A percentile compares a stretch with the other conserved stretches of the same genome.
phyloP scores from a whole-genome alignment of 805 yeast genomes.

The Kazachstania martiniae region DNA sequence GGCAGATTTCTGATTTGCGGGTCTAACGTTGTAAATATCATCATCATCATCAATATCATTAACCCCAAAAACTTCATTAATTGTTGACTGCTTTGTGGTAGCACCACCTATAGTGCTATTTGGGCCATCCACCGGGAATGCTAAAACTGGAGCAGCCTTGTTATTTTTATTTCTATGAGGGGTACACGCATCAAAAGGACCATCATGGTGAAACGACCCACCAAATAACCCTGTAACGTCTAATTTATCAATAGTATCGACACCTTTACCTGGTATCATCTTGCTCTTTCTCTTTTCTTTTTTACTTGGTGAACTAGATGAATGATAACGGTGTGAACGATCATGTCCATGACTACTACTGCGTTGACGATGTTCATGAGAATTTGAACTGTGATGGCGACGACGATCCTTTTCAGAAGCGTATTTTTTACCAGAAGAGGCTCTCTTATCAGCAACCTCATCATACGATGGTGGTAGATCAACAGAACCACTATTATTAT shows the following conservation, averaged over 20 bases:
- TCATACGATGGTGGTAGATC: slow-evolving; percentile 15
- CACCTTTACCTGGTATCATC: slow-evolving; percentile 47
- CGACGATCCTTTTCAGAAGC: slow-evolving; percentile 8
- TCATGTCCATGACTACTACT: slow-evolving; percentile 3
- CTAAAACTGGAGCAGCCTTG: slow-evolving; percentile 80
- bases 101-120: slow-evolving; percentile 43
- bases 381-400: slow-evolving; percentile 6
- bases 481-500: neutral
- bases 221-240: slow-evolving; percentile 95
- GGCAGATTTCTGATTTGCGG: slow-evolving; percentile 28
- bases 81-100: slow-evolving; percentile 50
- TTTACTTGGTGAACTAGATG: slow-evolving; percentile 2
- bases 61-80: slow-evolving; percentile 71
- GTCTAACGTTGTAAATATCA: slow-evolving; percentile 17
- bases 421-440: slow-evolving; percentile 4
- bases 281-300: slow-evolving; percentile 33
- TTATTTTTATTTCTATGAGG: slow-evolving; percentile 83
- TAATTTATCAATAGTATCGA: slow-evolving; percentile 88
- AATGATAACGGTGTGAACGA: slow-evolving; percentile 7
- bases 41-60: slow-evolving; percentile 39
- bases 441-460: slow-evolving; percentile 32
- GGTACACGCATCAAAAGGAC: slow-evolving; percentile 97
- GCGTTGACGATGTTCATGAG: slow-evolving; percentile 4
- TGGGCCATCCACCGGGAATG: slow-evolving; percentile 94
- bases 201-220: slow-evolving; percentile 95